phyloP scores from a whole-genome alignment of 805 yeast genomes.

The Candida manassasensis region DNA sequence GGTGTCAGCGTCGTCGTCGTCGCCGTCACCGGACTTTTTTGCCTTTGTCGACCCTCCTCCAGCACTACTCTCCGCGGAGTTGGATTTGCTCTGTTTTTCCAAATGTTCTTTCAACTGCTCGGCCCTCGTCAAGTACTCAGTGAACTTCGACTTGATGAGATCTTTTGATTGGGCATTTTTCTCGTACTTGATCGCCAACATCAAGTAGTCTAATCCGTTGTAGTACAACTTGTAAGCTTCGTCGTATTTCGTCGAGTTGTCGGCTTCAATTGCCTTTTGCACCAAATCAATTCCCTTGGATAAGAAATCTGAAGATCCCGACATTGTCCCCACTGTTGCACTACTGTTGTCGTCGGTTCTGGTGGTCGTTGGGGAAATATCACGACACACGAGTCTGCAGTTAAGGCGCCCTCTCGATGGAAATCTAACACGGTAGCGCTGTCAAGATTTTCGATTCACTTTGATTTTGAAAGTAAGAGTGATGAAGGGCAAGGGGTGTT shows the following conservation, averaged over 20 bases:
- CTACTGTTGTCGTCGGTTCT: too few species aligned
- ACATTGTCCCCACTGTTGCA: conserved; percentile 10
- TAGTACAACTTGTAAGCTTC: conserved; percentile 93
- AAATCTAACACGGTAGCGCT: too few species aligned
- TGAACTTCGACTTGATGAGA: conserved; percentile 79
- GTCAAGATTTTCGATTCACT: too few species aligned
- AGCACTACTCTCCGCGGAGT: conserved; percentile 47
- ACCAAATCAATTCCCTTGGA: conserved; percentile 93
- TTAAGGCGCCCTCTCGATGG: too few species aligned
- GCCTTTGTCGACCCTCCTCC: conserved; percentile 56
- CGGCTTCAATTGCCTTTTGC: conserved; percentile 92
- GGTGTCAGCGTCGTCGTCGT: conserved; percentile 69
- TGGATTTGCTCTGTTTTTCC: conserved; percentile 52
- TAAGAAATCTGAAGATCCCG: conserved; percentile 60
- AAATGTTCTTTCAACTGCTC: conserved; percentile 89
- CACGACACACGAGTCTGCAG: too few species aligned
- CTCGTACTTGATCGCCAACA: conserved; percentile 92
- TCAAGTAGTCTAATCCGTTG: conserved; percentile 88
- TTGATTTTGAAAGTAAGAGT: too few species aligned
- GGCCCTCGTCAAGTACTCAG: conserved; percentile 88
- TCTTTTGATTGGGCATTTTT: conserved; percentile 88
- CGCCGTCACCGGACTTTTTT: conserved; percentile 51
- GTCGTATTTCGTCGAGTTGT: conserved; percentile 80
- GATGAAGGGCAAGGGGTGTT: too few species aligned
- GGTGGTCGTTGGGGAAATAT: too few species aligned